Conservation (phyloP, 2,329 filamentous ascomycete species). For the Thelonectria rubi region DNA sequence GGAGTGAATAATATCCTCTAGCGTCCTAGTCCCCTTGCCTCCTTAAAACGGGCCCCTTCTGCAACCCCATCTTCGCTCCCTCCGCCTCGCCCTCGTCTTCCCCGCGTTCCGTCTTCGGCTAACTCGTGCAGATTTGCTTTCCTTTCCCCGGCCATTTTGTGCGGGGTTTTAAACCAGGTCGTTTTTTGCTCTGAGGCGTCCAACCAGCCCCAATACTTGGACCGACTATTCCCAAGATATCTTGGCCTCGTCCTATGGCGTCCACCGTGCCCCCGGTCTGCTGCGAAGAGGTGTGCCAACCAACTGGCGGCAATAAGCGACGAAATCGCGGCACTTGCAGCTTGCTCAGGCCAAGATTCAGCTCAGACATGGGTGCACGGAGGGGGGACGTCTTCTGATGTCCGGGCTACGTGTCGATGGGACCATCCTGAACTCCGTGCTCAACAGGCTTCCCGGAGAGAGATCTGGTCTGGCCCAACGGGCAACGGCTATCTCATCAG, state of each 20-base stretch:
- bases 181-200: constrained; percentile 1
- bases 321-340: constrained; percentile 13
- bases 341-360: not conserved
- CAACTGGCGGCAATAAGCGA: not conserved
- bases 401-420: constrained; percentile 1
- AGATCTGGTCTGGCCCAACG: constrained; percentile 12
- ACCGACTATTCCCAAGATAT: constrained; percentile 5
- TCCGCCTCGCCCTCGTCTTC: not conserved
- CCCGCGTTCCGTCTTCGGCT: constrained; percentile 24
- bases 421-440: constrained; percentile 2
- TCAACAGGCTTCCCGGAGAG: not conserved
- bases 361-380: not conserved
- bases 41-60: constrained; percentile 4
- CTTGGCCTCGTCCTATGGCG: constrained; percentile 5
- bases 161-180: constrained; percentile 9
- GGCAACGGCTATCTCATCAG: constrained; percentile 5
- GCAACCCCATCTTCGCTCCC: constrained; percentile 7
- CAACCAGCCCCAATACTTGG: constrained; percentile 6
- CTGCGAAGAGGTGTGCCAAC: not conserved
- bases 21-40: constrained; percentile 1
- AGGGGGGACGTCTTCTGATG: not conserved
- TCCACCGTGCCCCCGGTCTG: not conserved
- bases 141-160: constrained; percentile 9
- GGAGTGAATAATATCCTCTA: not conserved
- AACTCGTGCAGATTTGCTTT: constrained; percentile 7